A percentile compares a stretch with the other conserved stretches of the same genome.
Conservation (phyloP, 2,329 filamentous ascomycete species). For the Nannizziopsis arthrosporioides region DNA sequence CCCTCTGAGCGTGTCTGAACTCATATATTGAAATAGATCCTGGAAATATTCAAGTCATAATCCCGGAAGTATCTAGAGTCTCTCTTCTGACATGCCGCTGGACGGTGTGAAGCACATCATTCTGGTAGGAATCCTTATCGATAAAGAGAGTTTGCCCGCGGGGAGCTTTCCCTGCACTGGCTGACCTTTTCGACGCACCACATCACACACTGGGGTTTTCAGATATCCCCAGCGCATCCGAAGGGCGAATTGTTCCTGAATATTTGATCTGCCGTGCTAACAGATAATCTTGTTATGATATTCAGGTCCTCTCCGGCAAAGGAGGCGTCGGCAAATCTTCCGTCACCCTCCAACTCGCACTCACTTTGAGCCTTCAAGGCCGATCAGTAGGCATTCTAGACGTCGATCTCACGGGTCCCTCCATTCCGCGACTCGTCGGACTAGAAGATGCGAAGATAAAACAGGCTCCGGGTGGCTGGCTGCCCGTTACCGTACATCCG, state of each 20-base stretch:
- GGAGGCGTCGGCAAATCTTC: slow-evolving; percentile 97
- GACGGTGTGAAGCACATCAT: slow-evolving; percentile 35
- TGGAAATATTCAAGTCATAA: not conserved
- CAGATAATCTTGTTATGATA: not conserved
- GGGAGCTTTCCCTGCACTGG: not conserved
- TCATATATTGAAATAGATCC: not conserved
- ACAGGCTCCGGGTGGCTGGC: slow-evolving; percentile 83
- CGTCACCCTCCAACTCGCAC: slow-evolving; percentile 88
- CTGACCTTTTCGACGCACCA: not conserved
- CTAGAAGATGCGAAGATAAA: slow-evolving; percentile 82
- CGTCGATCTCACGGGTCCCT: slow-evolving; percentile 89
- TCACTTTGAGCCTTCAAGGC: slow-evolving; percentile 74
- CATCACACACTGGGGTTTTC: too few species aligned
- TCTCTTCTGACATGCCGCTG: slow-evolving; percentile 27
- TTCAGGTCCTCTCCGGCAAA: slow-evolving; percentile 76
- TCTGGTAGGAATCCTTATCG: slow-evolving; percentile 31
- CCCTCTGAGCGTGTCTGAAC: not conserved
- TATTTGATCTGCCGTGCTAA: not conserved
- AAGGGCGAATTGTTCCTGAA: not conserved
- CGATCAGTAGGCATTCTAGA: slow-evolving; percentile 90
- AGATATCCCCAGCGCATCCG: not conserved
- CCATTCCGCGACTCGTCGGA: slow-evolving; percentile 87
- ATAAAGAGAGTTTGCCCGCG: slow-evolving; percentile 22
- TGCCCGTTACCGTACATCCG: slow-evolving; percentile 73
- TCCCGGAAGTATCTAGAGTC: not conserved